phyloP scores from a whole-genome alignment of 495 filamentous ascomycete genomes.

The Podospora conica region DNA sequence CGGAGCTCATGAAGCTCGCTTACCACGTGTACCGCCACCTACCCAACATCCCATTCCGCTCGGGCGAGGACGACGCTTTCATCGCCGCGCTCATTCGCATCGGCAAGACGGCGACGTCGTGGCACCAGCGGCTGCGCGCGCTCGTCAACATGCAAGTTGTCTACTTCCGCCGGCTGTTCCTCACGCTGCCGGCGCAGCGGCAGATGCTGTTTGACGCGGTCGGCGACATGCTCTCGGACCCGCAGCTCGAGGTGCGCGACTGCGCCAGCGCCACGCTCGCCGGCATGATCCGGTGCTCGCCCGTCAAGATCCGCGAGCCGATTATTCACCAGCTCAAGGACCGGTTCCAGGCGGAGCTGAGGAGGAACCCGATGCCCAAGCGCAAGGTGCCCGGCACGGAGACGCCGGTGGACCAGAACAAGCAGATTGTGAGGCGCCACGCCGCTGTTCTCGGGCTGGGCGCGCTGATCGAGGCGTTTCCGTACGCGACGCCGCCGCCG shows the following conservation, averaged over 20 bases:
- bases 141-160: constrained; percentile 99
- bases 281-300: constrained; percentile 99
- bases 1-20: constrained; percentile 86
- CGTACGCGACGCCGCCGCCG: constrained; percentile 88
- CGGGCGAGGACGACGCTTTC: constrained; percentile 76
- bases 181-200: constrained; percentile 72
- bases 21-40: constrained; percentile 98
- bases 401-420: constrained; percentile 72
- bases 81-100: constrained; percentile 83
- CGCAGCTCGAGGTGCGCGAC: constrained; percentile 90
- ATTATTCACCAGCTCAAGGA: constrained; percentile 68
- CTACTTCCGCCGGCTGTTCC: constrained; percentile 94
- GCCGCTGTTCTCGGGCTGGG: constrained; percentile 91
- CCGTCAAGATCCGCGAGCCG: constrained; percentile 65
- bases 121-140: constrained; percentile 95
- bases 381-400: constrained; percentile 58
- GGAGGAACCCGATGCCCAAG: constrained; percentile 80
- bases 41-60: constrained; percentile 88
- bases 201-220: constrained; percentile 82
- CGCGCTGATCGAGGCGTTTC: constrained; percentile 91
- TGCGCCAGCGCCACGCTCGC: constrained; percentile 86
- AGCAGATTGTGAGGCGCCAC: constrained; percentile 74
- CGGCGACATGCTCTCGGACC: constrained; percentile 84
- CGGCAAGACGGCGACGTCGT: constrained; percentile 76
- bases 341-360: constrained; percentile 71